phyloP scores from a whole-genome alignment of 2,329 filamentous ascomycete species.

The Lizonia empirigonia region DNA sequence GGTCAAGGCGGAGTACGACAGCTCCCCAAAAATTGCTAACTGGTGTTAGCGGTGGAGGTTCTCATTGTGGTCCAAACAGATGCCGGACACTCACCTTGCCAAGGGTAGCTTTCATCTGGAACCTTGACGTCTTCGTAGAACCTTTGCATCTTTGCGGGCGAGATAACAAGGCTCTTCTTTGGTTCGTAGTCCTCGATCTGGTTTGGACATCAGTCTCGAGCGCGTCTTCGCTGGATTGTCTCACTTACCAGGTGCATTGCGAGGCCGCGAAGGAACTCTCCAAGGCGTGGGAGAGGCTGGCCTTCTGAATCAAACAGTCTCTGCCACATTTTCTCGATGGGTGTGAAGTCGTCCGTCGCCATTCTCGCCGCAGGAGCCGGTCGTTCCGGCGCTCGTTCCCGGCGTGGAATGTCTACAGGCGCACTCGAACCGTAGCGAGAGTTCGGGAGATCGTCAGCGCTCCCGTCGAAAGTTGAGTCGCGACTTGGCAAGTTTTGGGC shows the following conservation, averaged over 20 bases:
- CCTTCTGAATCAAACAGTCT: constrained; percentile 72
- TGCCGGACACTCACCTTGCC: constrained; percentile 62
- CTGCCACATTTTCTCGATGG: constrained; percentile 74
- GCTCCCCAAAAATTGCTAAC: constrained; percentile 51
- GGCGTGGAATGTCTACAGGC: constrained; percentile 32
- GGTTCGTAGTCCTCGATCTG: constrained; percentile 74
- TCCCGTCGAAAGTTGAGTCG: constrained; percentile 40
- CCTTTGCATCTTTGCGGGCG: constrained; percentile 73
- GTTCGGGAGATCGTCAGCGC: constrained; percentile 36
- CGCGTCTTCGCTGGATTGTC: background rate
- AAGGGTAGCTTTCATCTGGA: constrained; percentile 69
- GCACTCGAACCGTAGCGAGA: constrained; percentile 33
- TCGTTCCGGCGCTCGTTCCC: constrained; percentile 30
- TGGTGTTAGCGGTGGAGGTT: background rate
- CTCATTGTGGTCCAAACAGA: background rate
- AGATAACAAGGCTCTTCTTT: constrained; percentile 71
- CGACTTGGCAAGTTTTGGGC: constrained; percentile 45
- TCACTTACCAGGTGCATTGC: constrained; percentile 71
- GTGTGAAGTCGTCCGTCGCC: constrained; percentile 46
- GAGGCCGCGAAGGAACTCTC: constrained; percentile 73
- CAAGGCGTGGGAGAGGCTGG: constrained; percentile 69
- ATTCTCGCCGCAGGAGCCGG: constrained; percentile 38
- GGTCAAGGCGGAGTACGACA: constrained; percentile 50
- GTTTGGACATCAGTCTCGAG: constrained; percentile 13
- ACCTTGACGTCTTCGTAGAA: constrained; percentile 74